A percentile compares a stretch with the other conserved stretches of the same genome.
phyloP scores from a whole-genome alignment of 352 stramenopile species.

The Pythium graminicola region DNA sequence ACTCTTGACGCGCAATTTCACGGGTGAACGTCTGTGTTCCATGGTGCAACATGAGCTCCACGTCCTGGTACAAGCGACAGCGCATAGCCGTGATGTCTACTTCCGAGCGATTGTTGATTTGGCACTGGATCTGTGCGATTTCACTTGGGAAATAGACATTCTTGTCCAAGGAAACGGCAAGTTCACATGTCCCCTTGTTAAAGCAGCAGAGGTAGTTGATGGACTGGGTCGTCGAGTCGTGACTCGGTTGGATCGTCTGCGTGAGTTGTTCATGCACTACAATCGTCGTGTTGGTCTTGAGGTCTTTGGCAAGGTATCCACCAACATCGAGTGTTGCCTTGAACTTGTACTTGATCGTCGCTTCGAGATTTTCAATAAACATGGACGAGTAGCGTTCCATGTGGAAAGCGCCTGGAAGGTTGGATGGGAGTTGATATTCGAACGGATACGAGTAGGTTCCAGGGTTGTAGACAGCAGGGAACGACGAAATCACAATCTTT shows the following conservation, averaged over 20 bases:
- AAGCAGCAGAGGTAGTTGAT: conserved; percentile 62
- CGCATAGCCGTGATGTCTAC: conserved; percentile 56
- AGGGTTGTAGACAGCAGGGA: conserved; percentile 28
- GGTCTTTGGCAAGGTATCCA: conserved; percentile 52
- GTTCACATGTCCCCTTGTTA: conserved; percentile 40
- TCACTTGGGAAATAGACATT: conserved; percentile 60
- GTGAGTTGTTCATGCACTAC: conserved; percentile 55
- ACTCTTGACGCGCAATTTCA: conserved; percentile 33
- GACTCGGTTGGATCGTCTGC: conserved; percentile 33
- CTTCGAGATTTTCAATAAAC: conserved; percentile 37
- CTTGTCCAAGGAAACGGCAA: conserved; percentile 68
- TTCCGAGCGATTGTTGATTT: conserved; percentile 51
- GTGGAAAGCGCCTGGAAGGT: conserved; percentile 48
- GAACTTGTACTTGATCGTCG: conserved; percentile 75
- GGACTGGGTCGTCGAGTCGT: conserved; percentile 48
- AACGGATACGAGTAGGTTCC: conserved; percentile 63
- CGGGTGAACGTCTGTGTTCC: conserved; percentile 33
- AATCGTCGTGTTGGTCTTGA: conserved; percentile 51
- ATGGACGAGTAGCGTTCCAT: conserved; percentile 40
- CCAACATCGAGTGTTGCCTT: conserved; percentile 60
- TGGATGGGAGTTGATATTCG: conserved; percentile 47
- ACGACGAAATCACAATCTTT: conserved; percentile 53
- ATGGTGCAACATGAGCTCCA: conserved; percentile 31
- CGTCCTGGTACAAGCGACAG: conserved; percentile 48
- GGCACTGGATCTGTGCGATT: conserved; percentile 51